Evolutionary conservation across 2,329 filamentous ascomycete genomes (phyloP).

Genomic region (Trichoderma harzianum): DNA sequence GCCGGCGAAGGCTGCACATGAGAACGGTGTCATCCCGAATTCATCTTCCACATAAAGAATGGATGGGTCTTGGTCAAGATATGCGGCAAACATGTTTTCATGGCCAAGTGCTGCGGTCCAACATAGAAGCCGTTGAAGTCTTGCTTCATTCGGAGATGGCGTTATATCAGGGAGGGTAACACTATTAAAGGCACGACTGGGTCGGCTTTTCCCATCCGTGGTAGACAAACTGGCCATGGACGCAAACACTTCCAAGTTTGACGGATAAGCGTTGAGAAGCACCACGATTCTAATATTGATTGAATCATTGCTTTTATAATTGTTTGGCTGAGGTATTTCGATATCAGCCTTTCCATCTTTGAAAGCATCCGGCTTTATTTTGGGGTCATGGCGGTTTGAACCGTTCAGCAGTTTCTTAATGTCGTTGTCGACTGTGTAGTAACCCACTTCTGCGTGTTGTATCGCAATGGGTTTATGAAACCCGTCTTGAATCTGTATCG

Average conservation of each 20-base stretch:
- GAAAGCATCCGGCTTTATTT: background rate
- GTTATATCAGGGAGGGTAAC: background rate
- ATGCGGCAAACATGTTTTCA: background rate
- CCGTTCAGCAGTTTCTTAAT: background rate
- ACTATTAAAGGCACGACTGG: background rate
- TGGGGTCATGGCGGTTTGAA: accelerated
- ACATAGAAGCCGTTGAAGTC: background rate
- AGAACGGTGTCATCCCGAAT: background rate
- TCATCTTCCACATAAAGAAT: background rate
- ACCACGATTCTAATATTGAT: background rate
- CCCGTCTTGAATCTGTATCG: background rate
- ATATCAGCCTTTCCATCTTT: background rate
- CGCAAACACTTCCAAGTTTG: background rate
- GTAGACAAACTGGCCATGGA: background rate
- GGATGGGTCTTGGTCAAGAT: background rate
- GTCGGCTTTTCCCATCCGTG: background rate
- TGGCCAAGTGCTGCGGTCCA: background rate
- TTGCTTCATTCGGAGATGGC: background rate
- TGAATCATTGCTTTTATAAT: background rate
- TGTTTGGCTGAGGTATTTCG: background rate
- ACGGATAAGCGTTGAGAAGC: background rate
- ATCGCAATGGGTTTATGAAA: background rate
- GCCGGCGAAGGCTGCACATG: background rate
- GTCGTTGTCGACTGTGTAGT: background rate
- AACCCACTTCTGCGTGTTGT: background rate